These are phyloP conservation scores for Fusarium sulawesiense DNA, from an alignment of 2,329 filamentous ascomycete species.

Conservation along the genomic window DNA sequence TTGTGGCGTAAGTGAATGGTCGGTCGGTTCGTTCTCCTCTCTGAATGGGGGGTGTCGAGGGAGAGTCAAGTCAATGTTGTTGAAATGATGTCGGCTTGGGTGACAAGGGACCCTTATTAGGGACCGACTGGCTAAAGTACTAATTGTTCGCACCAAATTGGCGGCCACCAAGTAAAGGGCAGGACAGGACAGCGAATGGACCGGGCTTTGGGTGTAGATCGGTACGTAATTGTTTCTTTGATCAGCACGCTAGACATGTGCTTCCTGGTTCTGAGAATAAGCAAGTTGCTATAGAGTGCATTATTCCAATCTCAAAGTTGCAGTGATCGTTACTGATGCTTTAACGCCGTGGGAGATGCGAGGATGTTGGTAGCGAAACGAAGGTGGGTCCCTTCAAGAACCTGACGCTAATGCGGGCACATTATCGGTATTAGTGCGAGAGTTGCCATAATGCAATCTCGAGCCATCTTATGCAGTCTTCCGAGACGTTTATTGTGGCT, in stretches of 20 bases:
- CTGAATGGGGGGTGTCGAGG: constrained; percentile 35
- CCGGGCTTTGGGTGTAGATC: constrained; percentile 6
- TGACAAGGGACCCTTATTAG: constrained; percentile 42
- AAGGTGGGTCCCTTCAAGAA: constrained; percentile 26
- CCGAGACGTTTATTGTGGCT: constrained; percentile 29
- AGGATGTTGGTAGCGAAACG: constrained; percentile 34
- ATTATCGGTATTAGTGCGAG: constrained; percentile 9
- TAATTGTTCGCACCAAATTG: constrained; percentile 36
- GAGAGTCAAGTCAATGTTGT: constrained; percentile 36
- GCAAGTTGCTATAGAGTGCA: constrained; percentile 11
- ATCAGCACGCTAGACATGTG: not conserved
- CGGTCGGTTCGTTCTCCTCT: constrained; percentile 31
- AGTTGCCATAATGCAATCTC: constrained; percentile 4
- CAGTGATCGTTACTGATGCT: constrained; percentile 22
- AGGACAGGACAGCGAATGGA: constrained; percentile 16
- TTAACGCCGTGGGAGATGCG: constrained; percentile 21
- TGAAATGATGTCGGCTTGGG: constrained; percentile 42
- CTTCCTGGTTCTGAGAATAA: not conserved
- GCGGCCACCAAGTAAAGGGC: constrained; percentile 24
- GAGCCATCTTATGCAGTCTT: constrained; percentile 2
- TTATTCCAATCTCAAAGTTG: constrained; percentile 21
- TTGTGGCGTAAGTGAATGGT: constrained; percentile 21
- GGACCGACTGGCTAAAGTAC: constrained; percentile 26
- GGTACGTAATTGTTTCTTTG: not conserved
- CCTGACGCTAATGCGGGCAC: constrained; percentile 31